Percentiles rank a stretch among this genome's conserved stretches.
phyloP scores from a whole-genome alignment of 2,329 filamentous ascomycete species.

The Macrophomina phaseolina region DNA sequence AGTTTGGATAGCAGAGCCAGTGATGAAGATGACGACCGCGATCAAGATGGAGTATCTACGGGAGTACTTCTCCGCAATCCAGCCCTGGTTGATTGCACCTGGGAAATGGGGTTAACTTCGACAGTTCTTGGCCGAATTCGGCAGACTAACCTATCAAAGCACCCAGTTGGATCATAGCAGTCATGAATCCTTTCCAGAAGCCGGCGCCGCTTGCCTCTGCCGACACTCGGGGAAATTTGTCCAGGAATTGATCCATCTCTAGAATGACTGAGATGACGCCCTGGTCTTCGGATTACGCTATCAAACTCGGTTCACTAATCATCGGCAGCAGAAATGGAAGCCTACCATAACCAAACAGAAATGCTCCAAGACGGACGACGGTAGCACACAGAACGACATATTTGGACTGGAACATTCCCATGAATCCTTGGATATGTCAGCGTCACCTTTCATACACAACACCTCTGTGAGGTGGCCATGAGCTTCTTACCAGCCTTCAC shows the following conservation, averaged over 20 bases:
- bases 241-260: conserved; percentile 59
- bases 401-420: conserved; percentile 7
- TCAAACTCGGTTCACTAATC: not conserved
- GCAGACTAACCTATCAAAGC: conserved; percentile 45
- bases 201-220: conserved; percentile 49
- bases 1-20: conserved; percentile 59
- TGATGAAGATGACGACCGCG: conserved; percentile 56
- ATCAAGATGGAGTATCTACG: conserved; percentile 59
- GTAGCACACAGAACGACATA: not conserved
- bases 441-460: not conserved
- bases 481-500: not conserved
- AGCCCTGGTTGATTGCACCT: conserved; percentile 42
- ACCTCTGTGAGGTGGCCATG: not conserved
- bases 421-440: not conserved
- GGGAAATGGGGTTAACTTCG: not conserved
- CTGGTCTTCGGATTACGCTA: conserved; percentile 35
- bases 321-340: not conserved
- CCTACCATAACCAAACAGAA: conserved; percentile 2
- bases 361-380: not conserved
- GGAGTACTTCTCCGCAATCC: conserved; percentile 59
- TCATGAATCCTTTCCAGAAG: conserved; percentile 54
- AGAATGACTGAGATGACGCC: conserved; percentile 54
- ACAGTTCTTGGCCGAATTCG: not conserved
- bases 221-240: conserved; percentile 51
- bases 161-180: conserved; percentile 62